Evolutionary conservation across 2,329 filamentous ascomycete species (phyloP).

Genomic region (Aspergillus fumigatus): DNA sequence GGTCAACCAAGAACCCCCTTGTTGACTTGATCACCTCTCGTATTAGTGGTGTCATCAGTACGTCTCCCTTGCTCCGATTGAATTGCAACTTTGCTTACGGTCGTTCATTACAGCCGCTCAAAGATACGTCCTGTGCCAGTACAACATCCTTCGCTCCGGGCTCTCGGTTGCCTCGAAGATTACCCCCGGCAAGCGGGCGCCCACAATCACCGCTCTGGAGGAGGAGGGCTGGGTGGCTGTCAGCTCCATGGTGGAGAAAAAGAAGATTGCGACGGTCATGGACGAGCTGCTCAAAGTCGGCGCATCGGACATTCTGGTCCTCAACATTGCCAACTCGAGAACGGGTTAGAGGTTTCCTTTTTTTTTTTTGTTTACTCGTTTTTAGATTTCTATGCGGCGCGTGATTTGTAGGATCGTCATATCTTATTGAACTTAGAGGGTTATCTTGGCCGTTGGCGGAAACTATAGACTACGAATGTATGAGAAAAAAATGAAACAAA

Average conservation of each 20-base stretch:
- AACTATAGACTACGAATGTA: neutral
- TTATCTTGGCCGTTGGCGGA: neutral
- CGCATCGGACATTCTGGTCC: constrained; percentile 78
- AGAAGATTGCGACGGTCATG: constrained; percentile 79
- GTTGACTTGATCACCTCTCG: constrained; percentile 80
- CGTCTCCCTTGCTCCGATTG: constrained; percentile 19
- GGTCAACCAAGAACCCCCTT: constrained; percentile 72
- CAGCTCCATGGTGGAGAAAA: constrained; percentile 87
- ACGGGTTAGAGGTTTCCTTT: constrained; percentile 30
- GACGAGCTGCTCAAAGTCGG: constrained; percentile 72
- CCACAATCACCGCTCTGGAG: constrained; percentile 85
- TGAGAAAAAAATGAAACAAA: neutral
- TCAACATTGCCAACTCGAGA: constrained; percentile 78
- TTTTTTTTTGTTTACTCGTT: constrained; percentile 3
- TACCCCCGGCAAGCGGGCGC: constrained; percentile 89
- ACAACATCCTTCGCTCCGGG: constrained; percentile 75
- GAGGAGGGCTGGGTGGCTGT: constrained; percentile 93
- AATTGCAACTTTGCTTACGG: neutral
- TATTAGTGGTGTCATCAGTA: constrained; percentile 87
- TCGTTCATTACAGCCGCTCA: constrained; percentile 61
- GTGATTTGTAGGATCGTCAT: constrained; percentile 6
- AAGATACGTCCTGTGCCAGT: constrained; percentile 90
- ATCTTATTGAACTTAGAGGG: constrained; percentile 1
- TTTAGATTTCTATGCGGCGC: neutral
- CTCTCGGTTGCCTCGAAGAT: constrained; percentile 67